Evolutionary conservation across 768 basidiomycete species (phyloP).

Genomic region (Mycena galericulata): DNA sequence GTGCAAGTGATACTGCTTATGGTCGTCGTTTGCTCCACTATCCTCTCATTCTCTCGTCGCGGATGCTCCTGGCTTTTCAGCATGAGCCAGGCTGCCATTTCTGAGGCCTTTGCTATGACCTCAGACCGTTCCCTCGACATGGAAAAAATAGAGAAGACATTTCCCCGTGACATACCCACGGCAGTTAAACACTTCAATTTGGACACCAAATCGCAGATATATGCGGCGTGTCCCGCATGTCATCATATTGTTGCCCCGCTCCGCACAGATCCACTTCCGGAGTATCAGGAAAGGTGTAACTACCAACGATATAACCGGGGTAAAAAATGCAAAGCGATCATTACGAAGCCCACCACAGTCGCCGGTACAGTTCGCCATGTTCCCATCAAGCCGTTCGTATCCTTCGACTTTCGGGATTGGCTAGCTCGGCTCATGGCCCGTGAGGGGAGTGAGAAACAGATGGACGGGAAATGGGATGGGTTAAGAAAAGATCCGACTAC

Average conservation of each 20-base stretch:
- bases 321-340: background rate
- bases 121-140: background rate
- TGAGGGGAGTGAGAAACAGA: constrained; percentile 37
- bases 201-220: background rate
- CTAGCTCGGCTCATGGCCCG: constrained; percentile 40
- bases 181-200: background rate
- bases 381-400: constrained; percentile 39
- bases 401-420: constrained; percentile 44
- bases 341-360: background rate
- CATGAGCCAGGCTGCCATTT: background rate
- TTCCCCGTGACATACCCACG: background rate
- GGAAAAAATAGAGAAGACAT: background rate
- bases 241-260: background rate
- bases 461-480: constrained; percentile 39
- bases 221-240: background rate
- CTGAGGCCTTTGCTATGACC: background rate
- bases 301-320: background rate
- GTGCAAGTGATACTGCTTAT: too few species aligned
- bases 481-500: constrained; percentile 1
- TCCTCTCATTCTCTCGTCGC: background rate
- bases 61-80: background rate
- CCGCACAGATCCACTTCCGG: background rate
- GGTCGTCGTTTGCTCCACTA: background rate
- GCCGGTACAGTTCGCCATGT: background rate
- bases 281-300: background rate